Base-by-base conservation (phyloP, 495 filamentous ascomycete genomes). In the Tricharina praecox region DNA sequence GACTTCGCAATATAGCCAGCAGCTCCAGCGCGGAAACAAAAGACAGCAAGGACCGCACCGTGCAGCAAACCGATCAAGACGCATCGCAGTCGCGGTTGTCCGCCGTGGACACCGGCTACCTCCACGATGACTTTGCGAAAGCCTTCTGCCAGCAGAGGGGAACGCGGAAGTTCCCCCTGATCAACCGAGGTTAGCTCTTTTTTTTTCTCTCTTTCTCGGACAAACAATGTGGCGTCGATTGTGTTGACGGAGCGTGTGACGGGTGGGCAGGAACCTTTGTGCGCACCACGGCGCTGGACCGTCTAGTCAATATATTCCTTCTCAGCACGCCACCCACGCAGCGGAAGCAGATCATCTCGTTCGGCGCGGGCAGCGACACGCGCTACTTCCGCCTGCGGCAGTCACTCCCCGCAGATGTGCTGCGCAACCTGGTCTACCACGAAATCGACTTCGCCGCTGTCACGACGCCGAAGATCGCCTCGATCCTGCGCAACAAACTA, bases 281-380 rank as follows among this genome's bases (percentile, higher is more conserved):
- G 23, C 77, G 90, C 53, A 95, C 88, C 20, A 76, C 73, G 23
- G 83, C 85, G 19, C 81, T 97, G 59, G 87, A 96, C 65, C 65
- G 63, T 32, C 74, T 97, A 20, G 76, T 96, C 48, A 61, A 72
- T 21, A 61, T 62, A 26, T 96, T 95, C 61, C n/a, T n/a, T n/a
- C 72, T 96, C 39, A 23, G 32, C 35, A 38, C 48, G 13, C 61
- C 50, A 41, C 62, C 51, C 36, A 36, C 39, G 13, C 37, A 51
- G 2, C 62, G 61, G 44, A 84, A 80, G 58, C 90, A 97, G 58
- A 88, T 97, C 43, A 75, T 96, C 45, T 95, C 86, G 2, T 74
- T 97, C 1, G 90, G 92, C 37, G 90, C 90, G 19, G 90, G 90
- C 15, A 86, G 88, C 4, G 90, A 97, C 56, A 97, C 90, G 5